Conservation (phyloP, 2,329 filamentous ascomycete species). For the Lasiodiplodia sp. region DNA sequence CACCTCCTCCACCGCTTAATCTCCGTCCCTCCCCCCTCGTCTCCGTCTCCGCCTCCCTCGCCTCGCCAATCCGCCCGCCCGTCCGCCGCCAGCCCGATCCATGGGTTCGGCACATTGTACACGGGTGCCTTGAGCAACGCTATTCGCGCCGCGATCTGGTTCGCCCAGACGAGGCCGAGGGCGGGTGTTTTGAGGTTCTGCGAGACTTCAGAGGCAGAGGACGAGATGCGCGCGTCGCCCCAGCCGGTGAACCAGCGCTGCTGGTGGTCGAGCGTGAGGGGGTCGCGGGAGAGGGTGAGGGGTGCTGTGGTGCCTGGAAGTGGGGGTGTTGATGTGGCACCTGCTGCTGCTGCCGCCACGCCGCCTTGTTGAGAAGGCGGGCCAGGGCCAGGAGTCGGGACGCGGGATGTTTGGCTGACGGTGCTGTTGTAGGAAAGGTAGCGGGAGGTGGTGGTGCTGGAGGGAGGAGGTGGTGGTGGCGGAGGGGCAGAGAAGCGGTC, state of each 20-base stretch:
- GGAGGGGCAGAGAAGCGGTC: constrained; percentile 72
- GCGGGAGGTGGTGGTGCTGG: constrained; percentile 35
- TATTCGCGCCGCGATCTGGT: constrained; percentile 83
- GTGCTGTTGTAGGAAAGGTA: constrained; percentile 40
- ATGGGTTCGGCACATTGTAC: constrained; percentile 49
- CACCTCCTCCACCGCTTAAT: constrained; percentile 72
- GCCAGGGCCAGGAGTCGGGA: constrained; percentile 14
- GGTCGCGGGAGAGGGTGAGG: constrained; percentile 53
- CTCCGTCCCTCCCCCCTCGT: constrained; percentile 40
- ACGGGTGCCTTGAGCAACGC: constrained; percentile 76
- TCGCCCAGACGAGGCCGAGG: constrained; percentile 88
- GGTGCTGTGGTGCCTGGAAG: constrained; percentile 35
- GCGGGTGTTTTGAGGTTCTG: constrained; percentile 77
- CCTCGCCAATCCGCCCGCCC: constrained; percentile 51
- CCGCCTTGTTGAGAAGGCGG: background rate
- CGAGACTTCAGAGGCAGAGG: constrained; percentile 31
- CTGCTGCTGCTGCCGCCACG: constrained; percentile 10
- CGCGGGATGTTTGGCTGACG: constrained; percentile 32
- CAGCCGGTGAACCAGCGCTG: constrained; percentile 96
- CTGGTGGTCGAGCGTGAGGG: constrained; percentile 83
- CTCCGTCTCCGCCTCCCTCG: constrained; percentile 37
- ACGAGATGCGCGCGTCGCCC: constrained; percentile 52
- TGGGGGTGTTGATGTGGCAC: no score
- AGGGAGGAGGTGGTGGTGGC: constrained; percentile 16
- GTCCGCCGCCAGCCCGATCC: constrained; percentile 44